A percentile compares a stretch with the other conserved stretches of the same genome.
phyloP scores from a whole-genome alignment of 768 basidiomycete genomes.

The Naganishia vishniacii region DNA sequence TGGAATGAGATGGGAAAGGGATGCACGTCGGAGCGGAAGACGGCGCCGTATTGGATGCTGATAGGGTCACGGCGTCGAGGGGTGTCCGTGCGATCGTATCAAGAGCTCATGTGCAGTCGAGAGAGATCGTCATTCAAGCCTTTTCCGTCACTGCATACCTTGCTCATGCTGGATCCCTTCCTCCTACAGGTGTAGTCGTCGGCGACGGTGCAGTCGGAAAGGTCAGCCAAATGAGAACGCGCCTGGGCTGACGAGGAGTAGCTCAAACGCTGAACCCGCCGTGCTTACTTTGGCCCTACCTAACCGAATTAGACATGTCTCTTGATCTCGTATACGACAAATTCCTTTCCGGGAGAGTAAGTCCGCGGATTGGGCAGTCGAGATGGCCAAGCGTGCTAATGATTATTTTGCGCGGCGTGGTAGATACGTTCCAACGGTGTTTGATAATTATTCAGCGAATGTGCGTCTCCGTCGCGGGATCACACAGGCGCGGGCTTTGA shows the following conservation, averaged over 20 bases:
- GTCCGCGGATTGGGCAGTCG: too few relatives aligned
- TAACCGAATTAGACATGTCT: constrained; percentile 80
- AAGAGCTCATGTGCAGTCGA: too few relatives aligned
- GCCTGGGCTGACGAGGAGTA: constrained; percentile 14
- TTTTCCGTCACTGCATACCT: not conserved
- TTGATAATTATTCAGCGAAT: constrained; percentile 82
- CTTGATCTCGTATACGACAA: constrained; percentile 98
- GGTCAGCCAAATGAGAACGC: constrained; percentile 54
- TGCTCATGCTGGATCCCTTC: not conserved
- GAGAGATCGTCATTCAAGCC: too few relatives aligned
- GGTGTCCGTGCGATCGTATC: too few relatives aligned
- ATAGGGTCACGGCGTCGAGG: too few relatives aligned
- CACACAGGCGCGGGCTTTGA: too few relatives aligned
- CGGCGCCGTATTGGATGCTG: too few relatives aligned
- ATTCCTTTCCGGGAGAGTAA: constrained; percentile 73
- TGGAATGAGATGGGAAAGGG: not conserved
- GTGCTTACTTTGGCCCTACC: not conserved
- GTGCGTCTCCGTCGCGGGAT: not conserved
- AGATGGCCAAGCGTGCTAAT: not conserved
- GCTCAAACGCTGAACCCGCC: not conserved
- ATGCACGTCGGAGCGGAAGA: too few relatives aligned
- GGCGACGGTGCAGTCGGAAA: constrained; percentile 99
- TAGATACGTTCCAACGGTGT: constrained; percentile 58
- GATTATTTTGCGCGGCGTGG: not conserved
- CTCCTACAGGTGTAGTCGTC: constrained; percentile 78